Conservation (phyloP, 768 basidiomycete species). For the Fomitopsis serialis region DNA sequence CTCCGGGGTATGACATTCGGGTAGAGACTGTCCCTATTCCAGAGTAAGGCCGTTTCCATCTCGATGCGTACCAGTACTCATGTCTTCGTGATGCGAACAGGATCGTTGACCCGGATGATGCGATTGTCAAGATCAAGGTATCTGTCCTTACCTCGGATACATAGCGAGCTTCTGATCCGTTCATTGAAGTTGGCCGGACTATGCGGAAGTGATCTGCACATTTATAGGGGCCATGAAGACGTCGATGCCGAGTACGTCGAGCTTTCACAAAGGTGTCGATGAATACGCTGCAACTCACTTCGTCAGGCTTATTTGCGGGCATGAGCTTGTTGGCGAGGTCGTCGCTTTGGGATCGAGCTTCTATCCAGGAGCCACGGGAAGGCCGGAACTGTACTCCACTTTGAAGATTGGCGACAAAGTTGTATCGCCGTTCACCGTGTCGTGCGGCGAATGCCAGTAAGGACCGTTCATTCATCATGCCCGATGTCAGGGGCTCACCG, state of each 20-base stretch:
- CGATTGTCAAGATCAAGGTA: conserved; percentile 70
- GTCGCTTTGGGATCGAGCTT: conserved; percentile 62
- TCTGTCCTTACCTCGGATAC: conserved; percentile 7
- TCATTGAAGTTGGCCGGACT: conserved; percentile 51
- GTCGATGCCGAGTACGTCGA: conserved; percentile 45
- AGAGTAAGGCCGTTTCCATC: conserved; percentile 35
- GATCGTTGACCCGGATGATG: conserved; percentile 71
- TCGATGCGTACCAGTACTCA: not conserved
- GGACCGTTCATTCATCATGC: conserved; percentile 19
- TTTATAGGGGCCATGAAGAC: conserved; percentile 61
- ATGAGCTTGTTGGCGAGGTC: conserved; percentile 75
- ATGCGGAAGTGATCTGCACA: conserved; percentile 72
- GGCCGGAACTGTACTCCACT: conserved; percentile 58
- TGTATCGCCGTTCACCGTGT: conserved; percentile 76
- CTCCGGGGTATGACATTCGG: conserved; percentile 64
- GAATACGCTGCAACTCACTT: not conserved
- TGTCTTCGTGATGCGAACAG: conserved; percentile 26
- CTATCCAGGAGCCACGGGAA: conserved; percentile 32
- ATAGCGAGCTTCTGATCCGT: not conserved
- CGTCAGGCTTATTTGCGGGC: conserved; percentile 59
- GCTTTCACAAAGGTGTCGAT: not conserved
- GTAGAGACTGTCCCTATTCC: conserved; percentile 61
- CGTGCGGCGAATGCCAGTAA: conserved; percentile 82
- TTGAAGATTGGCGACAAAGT: conserved; percentile 72
- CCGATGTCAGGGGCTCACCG: not conserved